Percentiles rank a stretch among this genome's conserved stretches.
Conservation (phyloP, 2,329 filamentous ascomycete genomes). For the Pseudopyricularia javanii region DNA sequence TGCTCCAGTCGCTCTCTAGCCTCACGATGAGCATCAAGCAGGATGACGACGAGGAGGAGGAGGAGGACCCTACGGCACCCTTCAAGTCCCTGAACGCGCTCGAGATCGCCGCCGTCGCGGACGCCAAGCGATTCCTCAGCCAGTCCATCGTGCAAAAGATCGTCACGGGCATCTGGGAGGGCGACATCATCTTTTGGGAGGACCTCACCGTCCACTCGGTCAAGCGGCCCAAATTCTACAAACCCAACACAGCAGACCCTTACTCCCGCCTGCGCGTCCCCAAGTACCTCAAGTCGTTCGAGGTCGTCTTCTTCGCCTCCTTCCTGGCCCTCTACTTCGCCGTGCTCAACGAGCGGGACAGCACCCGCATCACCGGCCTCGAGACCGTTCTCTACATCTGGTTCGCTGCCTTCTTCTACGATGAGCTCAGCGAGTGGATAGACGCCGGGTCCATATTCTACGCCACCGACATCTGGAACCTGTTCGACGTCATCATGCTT, state of each 20-base stretch:
- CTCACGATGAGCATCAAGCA: conserved; percentile 36
- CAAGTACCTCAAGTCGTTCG: conserved; percentile 73
- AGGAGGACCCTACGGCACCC: conserved; percentile 52
- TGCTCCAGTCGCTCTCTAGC: conserved; percentile 41
- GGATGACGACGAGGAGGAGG: conserved; percentile 30
- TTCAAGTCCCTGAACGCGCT: conserved; percentile 77
- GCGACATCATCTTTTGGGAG: conserved; percentile 81
- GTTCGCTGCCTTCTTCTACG: conserved; percentile 79
- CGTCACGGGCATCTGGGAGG: conserved; percentile 74
- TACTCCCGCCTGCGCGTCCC: conserved; percentile 42
- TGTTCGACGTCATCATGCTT: conserved; percentile 64
- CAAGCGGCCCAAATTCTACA: conserved; percentile 70
- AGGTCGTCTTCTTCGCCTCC: conserved; percentile 66
- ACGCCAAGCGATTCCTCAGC: conserved; percentile 74
- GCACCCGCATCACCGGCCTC: conserved; percentile 49
- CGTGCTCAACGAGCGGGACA: conserved; percentile 66
- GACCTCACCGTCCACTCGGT: conserved; percentile 57
- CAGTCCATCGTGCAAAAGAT: conserved; percentile 74
- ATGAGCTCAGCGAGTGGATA: conserved; percentile 72
- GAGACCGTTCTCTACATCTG: conserved; percentile 73
- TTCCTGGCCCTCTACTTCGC: conserved; percentile 75
- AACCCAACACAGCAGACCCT: conserved; percentile 51
- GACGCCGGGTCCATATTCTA: conserved; percentile 85
- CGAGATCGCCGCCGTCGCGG: conserved; percentile 71
- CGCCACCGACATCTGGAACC: conserved; percentile 69